A percentile compares a stretch with the other conserved stretches of the same genome.
Conservation (phyloP, 2,329 filamentous ascomycete species). For the Apiospora aurea region DNA sequence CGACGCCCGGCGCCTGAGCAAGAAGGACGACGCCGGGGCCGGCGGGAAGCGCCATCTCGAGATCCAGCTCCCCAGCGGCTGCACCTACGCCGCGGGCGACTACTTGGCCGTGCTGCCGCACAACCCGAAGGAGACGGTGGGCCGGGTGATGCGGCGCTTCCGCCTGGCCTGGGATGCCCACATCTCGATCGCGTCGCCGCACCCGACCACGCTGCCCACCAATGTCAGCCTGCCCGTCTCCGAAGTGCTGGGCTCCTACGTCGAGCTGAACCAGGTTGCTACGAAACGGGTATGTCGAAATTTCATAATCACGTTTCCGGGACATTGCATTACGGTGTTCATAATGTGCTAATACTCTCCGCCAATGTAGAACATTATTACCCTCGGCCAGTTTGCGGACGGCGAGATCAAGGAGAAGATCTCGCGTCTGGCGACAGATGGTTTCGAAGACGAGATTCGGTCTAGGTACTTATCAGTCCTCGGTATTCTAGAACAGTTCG, state of each 20-base stretch:
- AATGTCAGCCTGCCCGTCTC: slow-evolving; percentile 64
- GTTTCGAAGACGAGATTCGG: slow-evolving; percentile 55
- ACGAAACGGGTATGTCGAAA: slow-evolving; percentile 64
- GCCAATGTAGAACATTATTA: slow-evolving; percentile 45
- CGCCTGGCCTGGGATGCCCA: slow-evolving; percentile 73
- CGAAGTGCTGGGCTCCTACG: slow-evolving; percentile 72
- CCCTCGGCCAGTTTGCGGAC: slow-evolving; percentile 40
- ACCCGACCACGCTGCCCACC: slow-evolving; percentile 61
- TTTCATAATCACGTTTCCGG: neutral
- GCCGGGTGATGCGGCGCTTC: slow-evolving; percentile 70
- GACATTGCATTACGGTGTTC: neutral
- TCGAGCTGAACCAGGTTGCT: slow-evolving; percentile 76
- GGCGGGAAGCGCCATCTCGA: slow-evolving; percentile 68
- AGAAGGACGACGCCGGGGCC: slow-evolving; percentile 56
- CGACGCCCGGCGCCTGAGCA: slow-evolving; percentile 58
- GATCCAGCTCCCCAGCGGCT: slow-evolving; percentile 70
- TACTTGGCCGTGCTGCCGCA: slow-evolving; percentile 78
- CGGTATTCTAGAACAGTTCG: slow-evolving; percentile 72
- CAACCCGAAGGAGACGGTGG: slow-evolving; percentile 69
- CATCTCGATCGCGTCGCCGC: slow-evolving; percentile 63
- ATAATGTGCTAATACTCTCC: neutral
- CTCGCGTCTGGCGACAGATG: slow-evolving; percentile 52
- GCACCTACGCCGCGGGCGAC: slow-evolving; percentile 75
- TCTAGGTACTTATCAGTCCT: slow-evolving; percentile 69
- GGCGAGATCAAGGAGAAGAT: slow-evolving; percentile 48